Conservation (phyloP, 106 monocot genomes). For the Apostasia shenzhenica region DNA sequence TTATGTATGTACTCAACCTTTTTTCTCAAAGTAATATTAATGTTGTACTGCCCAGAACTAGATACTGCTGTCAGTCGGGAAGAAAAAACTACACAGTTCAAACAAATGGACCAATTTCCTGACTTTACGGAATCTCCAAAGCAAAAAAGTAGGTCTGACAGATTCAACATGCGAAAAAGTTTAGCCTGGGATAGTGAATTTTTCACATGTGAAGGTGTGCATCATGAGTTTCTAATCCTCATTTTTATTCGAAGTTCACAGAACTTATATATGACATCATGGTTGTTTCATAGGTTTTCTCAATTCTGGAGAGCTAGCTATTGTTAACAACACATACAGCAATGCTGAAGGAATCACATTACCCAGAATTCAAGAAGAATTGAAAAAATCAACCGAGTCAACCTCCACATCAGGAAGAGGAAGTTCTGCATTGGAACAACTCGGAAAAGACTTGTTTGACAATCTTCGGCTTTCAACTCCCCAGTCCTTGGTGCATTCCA, state of each 20-base stretch:
- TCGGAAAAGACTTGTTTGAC: slow-evolving; percentile 58
- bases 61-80: slow-evolving; percentile 8
- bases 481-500: slow-evolving; percentile 19
- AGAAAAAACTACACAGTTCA: slow-evolving; percentile 6
- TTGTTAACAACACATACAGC: slow-evolving; percentile 44
- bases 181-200: slow-evolving; percentile 85
- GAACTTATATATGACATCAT: not conserved
- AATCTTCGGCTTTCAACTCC: slow-evolving; percentile 58
- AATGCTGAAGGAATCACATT: slow-evolving; percentile 21
- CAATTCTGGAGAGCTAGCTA: slow-evolving; percentile 67
- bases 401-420: slow-evolving; percentile 55
- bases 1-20: not conserved
- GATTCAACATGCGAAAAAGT: slow-evolving; percentile 65
- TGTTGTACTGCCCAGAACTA: not conserved
- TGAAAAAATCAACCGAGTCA: slow-evolving; percentile 53
- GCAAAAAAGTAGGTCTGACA: slow-evolving; percentile 16
- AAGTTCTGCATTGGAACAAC: slow-evolving; percentile 38
- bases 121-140: slow-evolving; percentile 31
- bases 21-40: too few species aligned
- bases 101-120: slow-evolving; percentile 20
- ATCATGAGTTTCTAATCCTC: not conserved
- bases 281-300: slow-evolving; percentile 55
- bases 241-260: not conserved
- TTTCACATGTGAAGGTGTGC: slow-evolving; percentile 75
- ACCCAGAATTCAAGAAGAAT: slow-evolving; percentile 58